A percentile compares a stretch with the other conserved stretches of the same genome.
These are phyloP conservation scores for Nakaseomyces glabratus DNA, from an alignment of 1,139 yeast species.

Conservation along the genomic window DNA sequence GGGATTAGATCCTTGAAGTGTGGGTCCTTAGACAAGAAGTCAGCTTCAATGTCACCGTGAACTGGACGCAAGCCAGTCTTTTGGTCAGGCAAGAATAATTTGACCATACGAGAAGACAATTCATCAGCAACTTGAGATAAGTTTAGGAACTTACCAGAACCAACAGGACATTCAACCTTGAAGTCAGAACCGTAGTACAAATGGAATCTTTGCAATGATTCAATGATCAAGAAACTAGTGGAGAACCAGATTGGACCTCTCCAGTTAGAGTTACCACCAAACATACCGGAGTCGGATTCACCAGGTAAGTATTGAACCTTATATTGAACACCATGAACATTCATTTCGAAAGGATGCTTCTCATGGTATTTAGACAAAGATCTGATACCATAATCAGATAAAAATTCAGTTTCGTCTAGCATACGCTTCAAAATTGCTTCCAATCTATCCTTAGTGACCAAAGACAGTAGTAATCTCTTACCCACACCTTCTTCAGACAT, in stretches of 20 bases:
- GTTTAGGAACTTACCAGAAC: slow-evolving; percentile 69
- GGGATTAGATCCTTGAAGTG: slow-evolving; percentile 67
- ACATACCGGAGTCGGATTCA: slow-evolving; percentile 85
- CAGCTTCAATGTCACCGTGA: slow-evolving; percentile 50
- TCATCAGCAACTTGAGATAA: slow-evolving; percentile 88
- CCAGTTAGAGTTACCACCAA: slow-evolving; percentile 96
- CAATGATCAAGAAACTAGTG: slow-evolving; percentile 74
- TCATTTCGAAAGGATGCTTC: slow-evolving; percentile 75
- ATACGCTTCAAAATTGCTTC: slow-evolving; percentile 65
- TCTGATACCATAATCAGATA: slow-evolving; percentile 77
- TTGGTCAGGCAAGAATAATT: slow-evolving; percentile 60
- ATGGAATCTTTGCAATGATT: slow-evolving; percentile 77
- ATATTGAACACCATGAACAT: slow-evolving; percentile 67
- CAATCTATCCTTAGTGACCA: slow-evolving; percentile 73
- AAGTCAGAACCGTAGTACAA: slow-evolving; percentile 79
- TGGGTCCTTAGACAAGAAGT: slow-evolving; percentile 55
- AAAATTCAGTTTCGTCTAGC: slow-evolving; percentile 81
- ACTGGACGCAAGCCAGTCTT: slow-evolving; percentile 60
- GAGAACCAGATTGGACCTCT: slow-evolving; percentile 98
- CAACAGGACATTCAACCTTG: slow-evolving; percentile 81
- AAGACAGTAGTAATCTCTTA: slow-evolving; percentile 67
- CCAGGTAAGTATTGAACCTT: slow-evolving; percentile 77
- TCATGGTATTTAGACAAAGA: slow-evolving; percentile 81
- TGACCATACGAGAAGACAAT: slow-evolving; percentile 76
- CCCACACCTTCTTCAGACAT: slow-evolving; percentile 78